Evolutionary conservation across 2,329 filamentous ascomycete species (phyloP), one percentile per base, ranked within the genome.

Genomic region (Phialophora chinensis): DNA sequence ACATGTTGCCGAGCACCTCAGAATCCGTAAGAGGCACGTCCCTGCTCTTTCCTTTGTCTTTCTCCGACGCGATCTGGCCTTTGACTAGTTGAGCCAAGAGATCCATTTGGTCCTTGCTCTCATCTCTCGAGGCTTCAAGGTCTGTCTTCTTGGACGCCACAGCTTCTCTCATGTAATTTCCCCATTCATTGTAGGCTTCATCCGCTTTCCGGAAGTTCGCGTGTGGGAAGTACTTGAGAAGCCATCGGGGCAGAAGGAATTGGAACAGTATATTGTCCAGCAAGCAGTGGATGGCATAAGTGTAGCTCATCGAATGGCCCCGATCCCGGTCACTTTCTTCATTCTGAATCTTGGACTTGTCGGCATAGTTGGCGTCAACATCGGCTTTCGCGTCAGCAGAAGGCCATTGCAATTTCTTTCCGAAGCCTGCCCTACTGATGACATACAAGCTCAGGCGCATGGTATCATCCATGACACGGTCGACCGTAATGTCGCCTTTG

Each of bases 391-490:
- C 74, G 53, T 81, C 77, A 77, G 91, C 85, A 31, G 89, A 88
- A 0, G 90, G 87, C 84, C 84, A 86, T 17, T 77, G 71, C 42
- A 85, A 76, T n/a, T 80, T 78, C 60, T 83, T 79, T 4, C 90
- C 90, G 74, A 93, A 93, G 0, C 91, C 91, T 62, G 91, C 89
- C 67, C 87, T 87, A 69, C 88, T 86, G 71, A 88, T 88, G 53
- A 88, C 82, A 72, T 87, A 83, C 53, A 88, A 74, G 62, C 83
- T 84, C 68, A 87, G 75, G 59, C 83, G 81, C 87, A 91, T 92
- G 0, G 88, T 88, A 71, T 92, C 90, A 27, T 82, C 79, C 49
- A 89, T 86, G 1, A 85, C 79, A 5, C 87, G 84, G 44, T 78
- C 77, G 27, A 92, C 81, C 0, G 86, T 86, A 49, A 75, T 77